Conservation (phyloP, 352 stramenopile species). For the Globisporangium uncinulatum region DNA sequence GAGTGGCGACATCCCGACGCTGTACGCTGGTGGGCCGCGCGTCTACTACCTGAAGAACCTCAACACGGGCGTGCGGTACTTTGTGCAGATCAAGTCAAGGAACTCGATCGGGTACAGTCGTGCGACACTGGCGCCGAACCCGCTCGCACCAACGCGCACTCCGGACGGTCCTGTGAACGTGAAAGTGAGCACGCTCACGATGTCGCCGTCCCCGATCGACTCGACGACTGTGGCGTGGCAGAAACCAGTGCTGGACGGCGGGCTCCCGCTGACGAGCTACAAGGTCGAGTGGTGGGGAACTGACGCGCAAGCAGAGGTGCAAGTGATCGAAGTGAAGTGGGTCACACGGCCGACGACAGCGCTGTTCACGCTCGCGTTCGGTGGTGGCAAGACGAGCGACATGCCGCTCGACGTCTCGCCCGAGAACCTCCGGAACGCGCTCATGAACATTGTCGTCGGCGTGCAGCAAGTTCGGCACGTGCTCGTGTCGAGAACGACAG, state of each 20-base stretch:
- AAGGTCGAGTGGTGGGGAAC: slow-evolving; percentile 80
- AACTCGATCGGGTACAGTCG: slow-evolving; percentile 67
- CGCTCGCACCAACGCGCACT: slow-evolving; percentile 46
- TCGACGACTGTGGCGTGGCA: slow-evolving; percentile 67
- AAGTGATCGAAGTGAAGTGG: slow-evolving; percentile 86
- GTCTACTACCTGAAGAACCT: slow-evolving; percentile 73
- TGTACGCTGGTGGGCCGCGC: slow-evolving; percentile 57
- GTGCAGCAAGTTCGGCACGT: slow-evolving; percentile 33
- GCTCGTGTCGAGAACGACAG: slow-evolving; percentile 45
- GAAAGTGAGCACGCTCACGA: slow-evolving; percentile 48
- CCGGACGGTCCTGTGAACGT: slow-evolving; percentile 47
- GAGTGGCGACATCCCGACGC: slow-evolving; percentile 24
- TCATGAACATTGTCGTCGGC: slow-evolving; percentile 81
- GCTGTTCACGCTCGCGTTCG: slow-evolving; percentile 75
- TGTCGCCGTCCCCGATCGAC: slow-evolving; percentile 40
- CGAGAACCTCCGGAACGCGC: slow-evolving; percentile 73
- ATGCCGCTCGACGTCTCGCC: slow-evolving; percentile 71
- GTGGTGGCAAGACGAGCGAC: slow-evolving; percentile 49
- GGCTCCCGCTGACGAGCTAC: slow-evolving; percentile 66
- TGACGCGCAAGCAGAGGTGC: slow-evolving; percentile 50
- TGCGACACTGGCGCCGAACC: slow-evolving; percentile 49
- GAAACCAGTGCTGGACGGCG: slow-evolving; percentile 46
- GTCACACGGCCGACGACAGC: slow-evolving; percentile 39
- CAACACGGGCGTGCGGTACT: slow-evolving; percentile 71
- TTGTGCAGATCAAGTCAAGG: slow-evolving; percentile 76